Base-by-base conservation (phyloP, 352 stramenopile species). In the Pilasporangium apinafurcum region DNA sequence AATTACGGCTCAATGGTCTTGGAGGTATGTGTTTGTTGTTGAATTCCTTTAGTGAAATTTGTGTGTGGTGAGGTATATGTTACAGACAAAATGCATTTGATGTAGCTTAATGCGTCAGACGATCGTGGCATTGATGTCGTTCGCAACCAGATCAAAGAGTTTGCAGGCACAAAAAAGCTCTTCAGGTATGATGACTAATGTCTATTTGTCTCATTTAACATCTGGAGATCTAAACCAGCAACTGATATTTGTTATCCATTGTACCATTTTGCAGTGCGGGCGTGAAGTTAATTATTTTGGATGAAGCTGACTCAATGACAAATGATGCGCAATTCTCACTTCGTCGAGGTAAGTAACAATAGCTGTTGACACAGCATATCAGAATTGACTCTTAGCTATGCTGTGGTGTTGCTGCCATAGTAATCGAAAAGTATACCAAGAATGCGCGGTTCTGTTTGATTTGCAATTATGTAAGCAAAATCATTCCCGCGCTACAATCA, bases 401-500 rank as follows among this genome's bases (percentile, higher is more conserved):
- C 13, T 27, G 18, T 43, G 25, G 13, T 38, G 21, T 17, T 13
- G 31, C 1, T 25, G 38, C 32, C 16, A 8, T 66, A 70, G 91
- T 98, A 20, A 99, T 99, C 52, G 96, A 99, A 53, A 98, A 98
- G 59, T 98, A 98, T 73, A 98, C 93, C 18, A 96, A 96, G 60
- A 98, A 98, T 67, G 91, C 92, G 32, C 86, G 96, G 21, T 99
- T 99, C 73, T 98, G 95, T 53, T 73, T 99, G 26, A 98, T 99
- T 59, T 98, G 96, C 65, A 99, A 99, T 74, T 99, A 99, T 65
- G 95, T 98, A 45, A 98, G 83, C 64, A 98, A 98, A 63, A 98
- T 99, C 62, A 99, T 98, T 59, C 95, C 96, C 5, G 95, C 96
- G 26, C 69, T 99, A 47, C 95, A 98, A 67, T 97, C 81, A 34